These are phyloP conservation scores for Aspergillus affinis DNA, from an alignment of 495 filamentous ascomycete species.

Conservation along the genomic window DNA sequence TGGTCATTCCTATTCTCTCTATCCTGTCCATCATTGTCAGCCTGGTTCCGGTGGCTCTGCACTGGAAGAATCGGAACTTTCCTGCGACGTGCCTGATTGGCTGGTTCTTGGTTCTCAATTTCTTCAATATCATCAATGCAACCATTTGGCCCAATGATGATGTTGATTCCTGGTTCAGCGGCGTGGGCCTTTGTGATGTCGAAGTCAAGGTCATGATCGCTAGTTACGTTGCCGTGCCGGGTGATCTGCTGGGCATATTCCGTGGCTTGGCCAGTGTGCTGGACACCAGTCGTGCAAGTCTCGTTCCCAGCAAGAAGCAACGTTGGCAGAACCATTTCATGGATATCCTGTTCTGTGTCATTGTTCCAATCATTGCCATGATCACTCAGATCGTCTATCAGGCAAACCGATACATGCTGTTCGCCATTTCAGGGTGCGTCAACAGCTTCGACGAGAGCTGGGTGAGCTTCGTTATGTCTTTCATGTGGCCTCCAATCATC, in stretches of 20 bases:
- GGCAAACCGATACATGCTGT: conserved; percentile 68
- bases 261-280: conserved; percentile 67
- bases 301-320: conserved; percentile 53
- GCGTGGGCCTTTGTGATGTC: conserved; percentile 78
- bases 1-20: conserved; percentile 51
- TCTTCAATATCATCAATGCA: conserved; percentile 71
- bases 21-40: conserved; percentile 55
- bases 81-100: conserved; percentile 58
- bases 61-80: conserved; percentile 44
- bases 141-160: conserved; percentile 80
- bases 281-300: conserved; percentile 60
- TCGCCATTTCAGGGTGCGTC: conserved; percentile 71
- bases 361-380: conserved; percentile 64
- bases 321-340: conserved; percentile 52
- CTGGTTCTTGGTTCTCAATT: conserved; percentile 64
- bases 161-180: conserved; percentile 65
- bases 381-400: conserved; percentile 69
- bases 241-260: conserved; percentile 64
- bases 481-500: conserved; percentile 66
- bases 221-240: conserved; percentile 62
- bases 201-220: conserved; percentile 69
- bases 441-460: conserved; percentile 65
- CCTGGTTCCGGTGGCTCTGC: conserved; percentile 40
- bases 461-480: conserved; percentile 64
- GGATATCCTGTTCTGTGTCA: conserved; percentile 69